A percentile compares a stretch with the other conserved stretches of the same genome.
Conservation (phyloP, 1,284 basidiomycete species). For the Boletus sp. region DNA sequence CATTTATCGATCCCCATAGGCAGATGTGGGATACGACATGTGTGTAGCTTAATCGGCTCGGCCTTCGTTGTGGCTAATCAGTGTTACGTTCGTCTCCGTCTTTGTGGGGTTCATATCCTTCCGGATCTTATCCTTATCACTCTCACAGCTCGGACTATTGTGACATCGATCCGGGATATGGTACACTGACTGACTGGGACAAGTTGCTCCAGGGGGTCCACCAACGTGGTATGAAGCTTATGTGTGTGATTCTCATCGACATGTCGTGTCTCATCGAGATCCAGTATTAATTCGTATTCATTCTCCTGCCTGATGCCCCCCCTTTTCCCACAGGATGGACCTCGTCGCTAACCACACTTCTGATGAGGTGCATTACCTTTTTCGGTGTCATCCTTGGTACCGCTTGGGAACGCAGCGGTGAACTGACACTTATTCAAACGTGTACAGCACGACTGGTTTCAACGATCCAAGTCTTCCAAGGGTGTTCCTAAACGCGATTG, state of each 20-base stretch:
- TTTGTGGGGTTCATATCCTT: not conserved
- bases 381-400: not conserved
- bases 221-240: conserved; percentile 68
- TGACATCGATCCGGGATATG: conserved; percentile 73
- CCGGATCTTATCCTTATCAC: conserved; percentile 20
- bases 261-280: conserved; percentile 25
- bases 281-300: conserved; percentile 2
- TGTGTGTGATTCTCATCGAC: conserved; percentile 45
- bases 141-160: conserved; percentile 65
- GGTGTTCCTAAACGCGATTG: conserved; percentile 67
- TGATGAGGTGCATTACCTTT: conserved; percentile 53
- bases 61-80: not conserved
- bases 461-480: conserved; percentile 62
- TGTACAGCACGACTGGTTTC: conserved; percentile 72
- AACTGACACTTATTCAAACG: conserved; percentile 6
- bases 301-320: conserved; percentile 8
- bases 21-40: conserved; percentile 81
- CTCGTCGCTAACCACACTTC: conserved; percentile 84
- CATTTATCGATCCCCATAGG: conserved; percentile 70
- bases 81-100: not conserved
- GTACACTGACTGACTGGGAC: conserved; percentile 77
- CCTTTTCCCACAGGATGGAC: conserved; percentile 57
- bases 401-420: not conserved
- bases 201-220: conserved; percentile 62
- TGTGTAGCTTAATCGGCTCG: conserved; percentile 29